Base-by-base conservation (phyloP, 2,329 filamentous ascomycete genomes). In the Onygenales sp. region DNA sequence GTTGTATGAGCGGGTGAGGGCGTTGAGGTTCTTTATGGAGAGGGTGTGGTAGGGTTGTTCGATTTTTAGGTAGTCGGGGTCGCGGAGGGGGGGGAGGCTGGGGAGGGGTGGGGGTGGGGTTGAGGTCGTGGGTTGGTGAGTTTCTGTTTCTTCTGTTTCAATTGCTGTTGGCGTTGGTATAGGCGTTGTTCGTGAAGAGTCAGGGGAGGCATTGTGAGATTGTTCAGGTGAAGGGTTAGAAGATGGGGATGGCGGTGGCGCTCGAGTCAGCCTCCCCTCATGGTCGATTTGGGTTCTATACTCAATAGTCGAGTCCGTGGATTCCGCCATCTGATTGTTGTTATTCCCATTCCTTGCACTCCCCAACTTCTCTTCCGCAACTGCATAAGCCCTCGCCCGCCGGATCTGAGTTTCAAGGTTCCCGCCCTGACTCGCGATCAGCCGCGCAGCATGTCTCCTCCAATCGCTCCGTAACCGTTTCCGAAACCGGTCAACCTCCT, bases 1-100 rank as follows among this genome's bases (percentile, higher is more conserved):
- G 62, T 97, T 97, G 74, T 98, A 98, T 11, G 87, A 87, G 31
- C 93, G 82, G 6, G 89, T 86, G 48, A 94, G 77, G 33, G 73
- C 70, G 69, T 97, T 97, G 53, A 97, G 81, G 53, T 88, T 83
- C 46, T 80, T 78, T 58, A 98, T 80, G 4, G 88, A 82, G 4
- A 93, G 78, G 40, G 79, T 81, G 66, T 91, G 83, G 70, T 95
- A 97, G 6, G 84, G 76, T 3, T 74, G 71, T 68, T 97, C 89
- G 5, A 81, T 78, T 17, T 75, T 70, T 58, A 93, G 80, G 86
- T 92, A 96, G 1, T 79, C 72, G 0, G 82, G 73, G 60, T 97
- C 89, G 36, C 93, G 84, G 63, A 95, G 92, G 2, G 87, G 87
- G 27, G 72, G 67, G 49, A 76, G 72, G 34, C 76, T 69, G 2